Base-by-base conservation (phyloP, 2,329 filamentous ascomycete species). In the Claviceps humidiphila region DNA sequence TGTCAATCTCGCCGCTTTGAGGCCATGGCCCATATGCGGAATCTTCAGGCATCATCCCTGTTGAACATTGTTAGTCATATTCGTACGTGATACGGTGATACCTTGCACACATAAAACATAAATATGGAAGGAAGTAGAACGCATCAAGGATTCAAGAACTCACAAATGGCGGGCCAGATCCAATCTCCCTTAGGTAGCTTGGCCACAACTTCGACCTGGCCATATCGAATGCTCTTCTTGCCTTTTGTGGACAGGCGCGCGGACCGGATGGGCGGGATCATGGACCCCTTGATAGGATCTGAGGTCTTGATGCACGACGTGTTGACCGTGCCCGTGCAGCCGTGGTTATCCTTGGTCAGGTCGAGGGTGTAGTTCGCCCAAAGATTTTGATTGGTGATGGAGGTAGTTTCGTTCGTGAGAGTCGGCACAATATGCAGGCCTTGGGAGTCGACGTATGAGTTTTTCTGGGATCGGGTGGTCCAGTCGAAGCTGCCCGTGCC, bases 341-440 rank as follows among this genome's bases (percentile, higher is more conserved):
- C 63, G 5, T 69, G 69, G 51, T 34, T 34, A 11, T 63, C 58
- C 7, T 59, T 63, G 41, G 65, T 71, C 39, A 77, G 63, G 56
- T 76, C 74, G 47, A 76, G 63, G 0, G 66, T 71, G 56, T 70
- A 69, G 47, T 68, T 65, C 52, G 69, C 61, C 45, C 61, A 62
- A 11, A 74, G 60, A 37, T 72, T 61, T 41, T 66, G 65, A 14
- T 59, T 58, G 2, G 67, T 70, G 51, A 74, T 70, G 48, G 57
- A 50, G 0, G 68, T 71, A 0, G 63, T 66, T 49, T 69, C 62
- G 30, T 66, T 67, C 14, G 74, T 77, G 17, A 78, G 62, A 0
- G 75, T 78, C 7, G 75, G 75, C n/a, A 75, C 70, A 49, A 79
- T 77, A 60, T 77, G 74, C 42, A 78, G 66, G n/a, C 74, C 74